These are phyloP conservation scores for Suaeda aralocaspica DNA, from an alignment of 148 eudicot genomes.

Conservation along the genomic window DNA sequence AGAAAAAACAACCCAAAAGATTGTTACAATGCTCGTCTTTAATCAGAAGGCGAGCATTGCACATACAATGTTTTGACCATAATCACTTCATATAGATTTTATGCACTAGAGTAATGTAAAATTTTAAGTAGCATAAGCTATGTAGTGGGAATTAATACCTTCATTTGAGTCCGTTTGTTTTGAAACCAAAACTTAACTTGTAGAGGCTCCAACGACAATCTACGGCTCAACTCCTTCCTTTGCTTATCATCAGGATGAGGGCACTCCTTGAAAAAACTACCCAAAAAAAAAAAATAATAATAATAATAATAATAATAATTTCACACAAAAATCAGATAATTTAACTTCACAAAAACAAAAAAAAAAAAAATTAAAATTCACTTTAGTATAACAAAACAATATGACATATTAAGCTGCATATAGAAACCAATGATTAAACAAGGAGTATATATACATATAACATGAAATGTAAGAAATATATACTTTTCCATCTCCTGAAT, in stretches of 20 bases:
- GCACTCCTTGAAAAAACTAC: constrained; percentile 88
- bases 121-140: too few relatives aligned
- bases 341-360: not conserved
- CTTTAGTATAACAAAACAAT: not conserved
- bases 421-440: too few relatives aligned
- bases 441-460: too few relatives aligned
- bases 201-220: constrained; percentile 73
- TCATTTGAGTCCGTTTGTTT: constrained; percentile 98
- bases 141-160: constrained; percentile 38
- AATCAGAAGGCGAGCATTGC: too few relatives aligned
- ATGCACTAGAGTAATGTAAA: too few relatives aligned
- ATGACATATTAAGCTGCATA: not conserved
- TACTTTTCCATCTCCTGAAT: constrained; percentile 96
- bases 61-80: too few relatives aligned
- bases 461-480: not conserved
- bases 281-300: not conserved
- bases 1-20: not conserved
- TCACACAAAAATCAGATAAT: not conserved
- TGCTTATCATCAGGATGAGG: constrained; percentile 99
- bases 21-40: not conserved
- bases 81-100: too few relatives aligned
- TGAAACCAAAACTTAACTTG: constrained; percentile 99
- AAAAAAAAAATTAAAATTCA: not conserved
- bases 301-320: too few relatives aligned
- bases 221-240: constrained; percentile 89